Evolutionary conservation across 805 yeast genomes (phyloP).

Genomic region (Starmera dryadoides): DNA sequence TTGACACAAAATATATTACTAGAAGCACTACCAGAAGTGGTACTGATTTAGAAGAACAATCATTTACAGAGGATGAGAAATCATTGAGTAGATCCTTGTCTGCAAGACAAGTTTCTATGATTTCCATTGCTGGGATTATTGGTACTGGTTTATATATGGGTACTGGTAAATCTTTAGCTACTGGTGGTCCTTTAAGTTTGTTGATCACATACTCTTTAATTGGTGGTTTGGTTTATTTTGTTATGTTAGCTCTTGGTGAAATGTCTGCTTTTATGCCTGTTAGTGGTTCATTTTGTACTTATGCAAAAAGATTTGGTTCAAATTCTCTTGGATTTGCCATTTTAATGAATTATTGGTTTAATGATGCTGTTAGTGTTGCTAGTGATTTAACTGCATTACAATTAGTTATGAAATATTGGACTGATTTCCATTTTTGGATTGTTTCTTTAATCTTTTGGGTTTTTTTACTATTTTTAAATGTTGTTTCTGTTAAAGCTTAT

Average conservation of each 20-base stretch:
- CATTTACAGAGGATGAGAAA: too few species aligned
- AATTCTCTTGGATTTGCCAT: conserved; percentile 45
- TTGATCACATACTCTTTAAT: conserved; percentile 25
- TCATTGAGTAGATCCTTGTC: conserved; percentile 24
- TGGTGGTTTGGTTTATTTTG: conserved; percentile 50
- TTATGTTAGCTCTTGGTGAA: conserved; percentile 55
- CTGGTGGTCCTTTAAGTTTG: conserved; percentile 34
- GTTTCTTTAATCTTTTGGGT: conserved; percentile 49
- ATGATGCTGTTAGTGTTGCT: conserved; percentile 39
- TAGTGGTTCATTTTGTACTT: conserved; percentile 55
- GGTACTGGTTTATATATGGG: conserved; percentile 65
- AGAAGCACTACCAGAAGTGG: too few species aligned
- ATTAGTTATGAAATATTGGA: conserved; percentile 52
- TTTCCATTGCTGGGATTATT: conserved; percentile 77
- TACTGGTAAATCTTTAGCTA: conserved; percentile 37
- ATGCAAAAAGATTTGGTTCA: conserved; percentile 37
- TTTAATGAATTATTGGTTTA: conserved; percentile 26
- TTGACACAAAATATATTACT: too few species aligned
- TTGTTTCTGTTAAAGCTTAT: conserved; percentile 44
- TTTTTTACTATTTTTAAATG: conserved; percentile 38
- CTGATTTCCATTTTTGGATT: conserved; percentile 37
- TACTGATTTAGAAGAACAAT: too few species aligned
- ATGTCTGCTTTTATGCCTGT: conserved; percentile 49
- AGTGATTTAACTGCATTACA: conserved; percentile 49
- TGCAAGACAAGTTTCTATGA: conserved; percentile 56